These are phyloP conservation scores for Apophysomyces variabilis DNA, from an alignment of 371 early-diverging fungal species.

Conservation along the genomic window DNA sequence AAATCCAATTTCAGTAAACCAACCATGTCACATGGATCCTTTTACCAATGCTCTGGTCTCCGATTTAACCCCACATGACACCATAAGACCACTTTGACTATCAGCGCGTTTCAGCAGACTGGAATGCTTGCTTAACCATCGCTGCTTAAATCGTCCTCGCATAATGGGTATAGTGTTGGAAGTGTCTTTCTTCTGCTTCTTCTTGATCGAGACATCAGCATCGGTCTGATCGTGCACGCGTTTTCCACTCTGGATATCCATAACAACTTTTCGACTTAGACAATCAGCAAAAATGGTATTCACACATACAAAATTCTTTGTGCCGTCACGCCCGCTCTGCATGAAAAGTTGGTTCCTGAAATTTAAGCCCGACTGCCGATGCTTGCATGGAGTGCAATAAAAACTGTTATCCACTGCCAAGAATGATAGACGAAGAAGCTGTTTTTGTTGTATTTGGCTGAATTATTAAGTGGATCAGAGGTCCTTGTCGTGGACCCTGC, in stretches of 20 bases:
- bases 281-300: neutral
- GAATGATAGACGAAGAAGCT: no score
- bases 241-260: neutral
- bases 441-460: no score
- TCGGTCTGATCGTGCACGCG: slow-evolving; percentile 1
- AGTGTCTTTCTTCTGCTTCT: slow-evolving; percentile 27
- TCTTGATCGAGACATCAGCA: slow-evolving; percentile 9
- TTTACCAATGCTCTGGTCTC: slow-evolving; percentile 60
- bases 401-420: no score
- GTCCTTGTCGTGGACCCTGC: neutral
- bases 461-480: no score
- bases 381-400: no score
- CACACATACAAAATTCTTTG: neutral
- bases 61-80: slow-evolving; percentile 48
- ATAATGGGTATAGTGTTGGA: slow-evolving; percentile 52
- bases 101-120: slow-evolving; percentile 50
- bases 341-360: no score
- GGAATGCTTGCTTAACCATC: slow-evolving; percentile 59
- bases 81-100: slow-evolving; percentile 43
- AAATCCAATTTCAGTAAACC: neutral
- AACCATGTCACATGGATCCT: no score
- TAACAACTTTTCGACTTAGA: neutral
- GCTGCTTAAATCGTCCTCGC: slow-evolving; percentile 56
- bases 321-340: neutral
- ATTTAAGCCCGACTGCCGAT: no score